Base-by-base conservation (phyloP, 805 yeast species). In the Metschnikowia similis region DNA sequence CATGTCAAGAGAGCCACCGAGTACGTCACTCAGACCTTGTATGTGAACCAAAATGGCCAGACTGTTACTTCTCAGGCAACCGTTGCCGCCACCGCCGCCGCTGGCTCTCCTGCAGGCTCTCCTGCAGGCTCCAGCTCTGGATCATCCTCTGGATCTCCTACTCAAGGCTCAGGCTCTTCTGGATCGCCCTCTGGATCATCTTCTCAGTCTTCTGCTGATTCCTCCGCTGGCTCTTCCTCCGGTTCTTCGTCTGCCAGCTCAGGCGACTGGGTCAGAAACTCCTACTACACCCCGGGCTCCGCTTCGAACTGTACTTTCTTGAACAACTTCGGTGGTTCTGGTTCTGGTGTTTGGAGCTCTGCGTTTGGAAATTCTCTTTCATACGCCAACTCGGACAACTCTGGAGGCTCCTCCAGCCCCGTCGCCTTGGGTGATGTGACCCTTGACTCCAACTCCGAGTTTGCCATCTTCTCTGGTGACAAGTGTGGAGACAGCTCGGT, bases 291-390 rank as follows among this genome's bases (percentile, higher is more conserved):
- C 17, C 83, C 91, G 54, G 91, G 91, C 55, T 71, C 84, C 39
- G 71, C 90, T 47, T 72, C 78, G 61, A 90, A 90, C 69, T 72
- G 82, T 57, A 83, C 83, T 37, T 91, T 94, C 82, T 74, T 91
- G 74, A 92, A 92, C 84, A 81, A 87, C 70, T 73, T 75, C 63
- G 99, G 99, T 71, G 96, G 95, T 58, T 74, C 84, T 39, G 90
- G 89, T 47, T 89, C 96, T 11, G 99, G 99, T 74, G 81, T 80
- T 35, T 92, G 92, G 88, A 87, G 91, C 34, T 62, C 83, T 32
- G 75, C 85, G 65, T 90, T 88, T 71, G 99, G 99, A 72, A 87
- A 87, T 83, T 91, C 98, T 32, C 76, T 94, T 52, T 89, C 97
- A 6, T 94, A 80, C 72, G 82, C 86, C 61, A 88, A 82, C 63